A percentile compares a stretch with the other conserved stretches of the same genome.
Conservation (phyloP, 179 eudicot genomes). For the Beta macrorhiza region DNA sequence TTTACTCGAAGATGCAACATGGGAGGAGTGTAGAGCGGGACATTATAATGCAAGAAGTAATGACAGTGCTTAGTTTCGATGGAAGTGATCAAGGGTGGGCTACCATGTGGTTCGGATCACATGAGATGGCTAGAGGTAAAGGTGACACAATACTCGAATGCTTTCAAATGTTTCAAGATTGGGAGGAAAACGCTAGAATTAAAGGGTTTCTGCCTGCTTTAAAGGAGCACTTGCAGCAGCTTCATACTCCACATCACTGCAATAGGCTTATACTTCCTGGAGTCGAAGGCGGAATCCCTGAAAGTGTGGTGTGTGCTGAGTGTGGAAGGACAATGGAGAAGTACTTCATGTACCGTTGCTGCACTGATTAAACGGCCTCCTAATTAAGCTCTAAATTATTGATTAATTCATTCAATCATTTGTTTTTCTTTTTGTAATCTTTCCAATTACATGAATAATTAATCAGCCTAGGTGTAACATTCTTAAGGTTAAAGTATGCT, state of each 20-base stretch:
- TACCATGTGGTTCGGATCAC: slow-evolving; percentile 50
- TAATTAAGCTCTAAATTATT: not conserved
- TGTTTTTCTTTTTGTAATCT: not conserved
- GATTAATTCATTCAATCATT: not conserved
- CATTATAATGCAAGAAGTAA: slow-evolving; percentile 54
- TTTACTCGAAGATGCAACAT: slow-evolving; percentile 63
- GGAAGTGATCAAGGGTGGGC: slow-evolving; percentile 86
- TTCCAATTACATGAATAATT: not conserved
- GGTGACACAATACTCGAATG: slow-evolving; percentile 42
- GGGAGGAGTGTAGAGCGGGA: slow-evolving; percentile 51
- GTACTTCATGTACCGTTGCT: slow-evolving; percentile 85
- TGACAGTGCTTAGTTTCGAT: slow-evolving; percentile 63
- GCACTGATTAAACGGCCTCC: slow-evolving; percentile 30
- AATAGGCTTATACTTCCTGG: slow-evolving; percentile 78
- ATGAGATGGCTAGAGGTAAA: slow-evolving; percentile 53
- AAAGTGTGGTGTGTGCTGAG: slow-evolving; percentile 73
- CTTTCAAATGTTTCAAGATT: slow-evolving; percentile 36
- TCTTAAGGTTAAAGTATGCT: not conserved
- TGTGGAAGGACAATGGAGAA: slow-evolving; percentile 78
- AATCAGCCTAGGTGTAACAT: not conserved
- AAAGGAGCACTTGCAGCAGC: slow-evolving; percentile 34
- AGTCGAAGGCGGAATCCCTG: slow-evolving; percentile 53
- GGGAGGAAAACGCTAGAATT: slow-evolving; percentile 47
- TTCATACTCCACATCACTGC: slow-evolving; percentile 73
- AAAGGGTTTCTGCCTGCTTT: slow-evolving; percentile 61